A percentile compares a stretch with the other conserved stretches of the same genome.
Conservation (phyloP, 805 yeast species). For the Metschnikowia baotianmanensis region DNA sequence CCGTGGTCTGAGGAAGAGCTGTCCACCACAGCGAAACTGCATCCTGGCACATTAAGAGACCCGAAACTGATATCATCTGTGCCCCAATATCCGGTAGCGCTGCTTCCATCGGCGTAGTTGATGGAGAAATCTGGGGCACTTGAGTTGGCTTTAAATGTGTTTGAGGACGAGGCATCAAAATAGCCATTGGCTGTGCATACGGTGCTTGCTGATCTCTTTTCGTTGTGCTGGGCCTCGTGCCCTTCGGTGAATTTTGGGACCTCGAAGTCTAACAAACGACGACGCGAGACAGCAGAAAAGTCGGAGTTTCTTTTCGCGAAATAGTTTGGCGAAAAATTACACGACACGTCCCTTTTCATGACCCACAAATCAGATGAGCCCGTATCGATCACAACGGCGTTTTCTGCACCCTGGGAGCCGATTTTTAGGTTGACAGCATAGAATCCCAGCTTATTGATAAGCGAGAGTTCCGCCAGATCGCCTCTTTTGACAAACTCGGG, state of each 20-base stretch:
- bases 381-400: constrained; percentile 37
- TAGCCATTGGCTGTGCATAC: not conserved
- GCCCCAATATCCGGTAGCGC: constrained; percentile 51
- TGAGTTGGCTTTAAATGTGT: not conserved
- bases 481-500: not conserved
- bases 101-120: constrained; percentile 47
- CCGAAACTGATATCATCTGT: constrained; percentile 21
- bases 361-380: constrained; percentile 44
- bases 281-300: too few species aligned
- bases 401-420: constrained; percentile 12
- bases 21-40: constrained; percentile 20
- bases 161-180: not conserved
- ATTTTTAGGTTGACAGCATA: constrained; percentile 6
- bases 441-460: constrained; percentile 2
- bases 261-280: too few species aligned
- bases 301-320: too few species aligned
- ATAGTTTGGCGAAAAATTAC: too few species aligned
- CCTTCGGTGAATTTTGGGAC: too few species aligned
- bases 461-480: not conserved
- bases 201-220: not conserved
- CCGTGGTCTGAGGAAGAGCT: constrained; percentile 18
- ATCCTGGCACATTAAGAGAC: constrained; percentile 13
- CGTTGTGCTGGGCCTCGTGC: too few species aligned
- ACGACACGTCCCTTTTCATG: constrained; percentile 20
- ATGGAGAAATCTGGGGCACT: constrained; percentile 28